A percentile compares a stretch with the other conserved stretches of the same genome.
Conservation (phyloP, 2,329 filamentous ascomycete genomes). For the Cladophialophora bantiana region DNA sequence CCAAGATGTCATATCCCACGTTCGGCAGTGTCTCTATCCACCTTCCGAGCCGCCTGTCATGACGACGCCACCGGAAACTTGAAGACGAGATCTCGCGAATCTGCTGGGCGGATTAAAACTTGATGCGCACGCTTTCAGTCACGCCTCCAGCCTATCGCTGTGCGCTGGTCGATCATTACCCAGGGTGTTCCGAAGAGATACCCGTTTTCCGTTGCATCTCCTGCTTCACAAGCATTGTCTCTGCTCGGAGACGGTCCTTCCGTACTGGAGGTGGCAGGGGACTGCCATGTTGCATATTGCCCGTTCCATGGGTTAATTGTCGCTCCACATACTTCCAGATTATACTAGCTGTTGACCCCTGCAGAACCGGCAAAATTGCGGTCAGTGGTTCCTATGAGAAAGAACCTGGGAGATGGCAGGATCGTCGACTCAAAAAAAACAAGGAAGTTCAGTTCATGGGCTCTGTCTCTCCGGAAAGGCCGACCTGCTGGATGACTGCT, state of each 20-base stretch:
- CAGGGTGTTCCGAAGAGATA: background rate
- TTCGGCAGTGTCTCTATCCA: constrained; percentile 37
- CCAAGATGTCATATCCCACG: constrained; percentile 38
- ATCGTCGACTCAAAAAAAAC: background rate
- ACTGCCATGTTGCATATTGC: background rate
- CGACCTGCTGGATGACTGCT: background rate
- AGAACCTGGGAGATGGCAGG: background rate
- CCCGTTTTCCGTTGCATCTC: background rate
- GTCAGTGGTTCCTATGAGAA: background rate
- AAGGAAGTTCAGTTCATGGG: background rate
- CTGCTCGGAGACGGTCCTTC: background rate
- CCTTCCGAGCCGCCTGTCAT: constrained; percentile 17
- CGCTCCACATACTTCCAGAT: background rate
- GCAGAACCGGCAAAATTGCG: background rate
- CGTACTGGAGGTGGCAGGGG: background rate
- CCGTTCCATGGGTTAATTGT: background rate
- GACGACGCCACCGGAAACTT: constrained; percentile 28
- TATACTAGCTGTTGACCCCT: background rate
- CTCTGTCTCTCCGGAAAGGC: background rate
- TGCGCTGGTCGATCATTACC: background rate
- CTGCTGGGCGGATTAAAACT: background rate
- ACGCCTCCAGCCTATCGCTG: background rate
- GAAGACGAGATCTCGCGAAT: constrained; percentile 7
- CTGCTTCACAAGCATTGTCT: background rate
- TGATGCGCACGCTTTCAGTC: background rate